Conservation (phyloP, 192 early-diverging fungal genomes). For the Diversispora epigaea region DNA sequence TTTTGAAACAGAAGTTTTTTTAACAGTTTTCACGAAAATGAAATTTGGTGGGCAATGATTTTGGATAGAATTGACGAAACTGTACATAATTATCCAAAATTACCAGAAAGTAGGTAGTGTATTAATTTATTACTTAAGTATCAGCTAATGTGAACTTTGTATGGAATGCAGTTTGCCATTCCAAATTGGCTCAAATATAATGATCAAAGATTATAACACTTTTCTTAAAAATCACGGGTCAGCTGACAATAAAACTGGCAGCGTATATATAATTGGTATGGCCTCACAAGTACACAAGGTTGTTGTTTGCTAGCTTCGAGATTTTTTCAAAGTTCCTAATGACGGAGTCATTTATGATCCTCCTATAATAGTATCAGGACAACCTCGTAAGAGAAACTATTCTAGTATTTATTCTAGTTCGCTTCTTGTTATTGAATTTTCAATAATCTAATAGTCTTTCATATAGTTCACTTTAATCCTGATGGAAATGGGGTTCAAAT, state of each 20-base stretch:
- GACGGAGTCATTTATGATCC: neutral
- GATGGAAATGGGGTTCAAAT: neutral
- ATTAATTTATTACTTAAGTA: conserved; percentile 9
- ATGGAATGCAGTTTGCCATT: conserved; percentile 26
- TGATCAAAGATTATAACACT: conserved; percentile 26
- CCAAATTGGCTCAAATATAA: conserved; percentile 9
- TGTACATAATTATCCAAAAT: no score
- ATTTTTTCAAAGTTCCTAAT: conserved; percentile 4
- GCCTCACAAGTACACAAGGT: neutral
- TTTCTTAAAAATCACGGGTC: conserved; percentile 14
- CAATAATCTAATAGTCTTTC: conserved; percentile 20
- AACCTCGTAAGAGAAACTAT: conserved; percentile 1
- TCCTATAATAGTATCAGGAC: neutral
- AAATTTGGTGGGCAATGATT: no score
- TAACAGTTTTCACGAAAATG: no score
- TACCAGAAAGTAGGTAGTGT: conserved; percentile 14
- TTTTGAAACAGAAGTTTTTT: no score
- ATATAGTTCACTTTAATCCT: neutral
- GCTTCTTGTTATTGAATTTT: conserved; percentile 17
- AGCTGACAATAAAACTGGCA: conserved; percentile 1
- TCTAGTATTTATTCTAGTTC: no score
- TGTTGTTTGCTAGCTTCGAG: neutral
- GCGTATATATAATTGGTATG: conserved; percentile 17
- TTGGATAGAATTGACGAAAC: no score
- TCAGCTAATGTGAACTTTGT: conserved; percentile 18